Percentiles rank a stretch among this genome's conserved stretches.
phyloP scores from a whole-genome alignment of 306 rosid species.

The Canavalia ensiformis region DNA sequence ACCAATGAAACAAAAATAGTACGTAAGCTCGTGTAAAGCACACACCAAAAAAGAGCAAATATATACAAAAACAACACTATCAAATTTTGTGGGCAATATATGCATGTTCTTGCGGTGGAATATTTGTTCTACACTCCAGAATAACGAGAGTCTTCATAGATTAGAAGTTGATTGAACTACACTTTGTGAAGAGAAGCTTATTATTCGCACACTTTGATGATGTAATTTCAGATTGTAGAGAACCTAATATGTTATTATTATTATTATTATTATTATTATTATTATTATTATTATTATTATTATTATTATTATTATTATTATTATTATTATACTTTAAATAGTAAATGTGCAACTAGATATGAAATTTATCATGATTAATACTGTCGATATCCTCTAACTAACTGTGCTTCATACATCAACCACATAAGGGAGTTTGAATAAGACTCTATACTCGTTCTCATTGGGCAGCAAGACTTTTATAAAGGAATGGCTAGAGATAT shows the following conservation, averaged over 20 bases:
- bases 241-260: neutral
- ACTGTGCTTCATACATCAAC: neutral
- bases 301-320: neutral
- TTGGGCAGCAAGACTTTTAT: neutral
- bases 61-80: too few species aligned
- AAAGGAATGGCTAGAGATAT: neutral
- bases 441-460: too few species aligned
- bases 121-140: too few species aligned
- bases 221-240: too few species aligned
- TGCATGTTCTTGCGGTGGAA: too few species aligned
- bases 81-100: too few species aligned
- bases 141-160: neutral
- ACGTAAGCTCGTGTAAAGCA: neutral
- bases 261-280: neutral
- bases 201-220: too few species aligned
- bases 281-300: too few species aligned
- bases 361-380: neutral
- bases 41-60: too few species aligned
- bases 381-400: neutral
- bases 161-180: conserved; percentile 1
- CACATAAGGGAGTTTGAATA: neutral
- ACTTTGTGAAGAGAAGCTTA: neutral
- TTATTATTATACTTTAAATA: neutral
- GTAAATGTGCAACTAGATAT: neutral
- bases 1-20: neutral